Evolutionary conservation across 2,329 filamentous ascomycete genomes (phyloP).

Genomic region (Cytospora schulzeri): DNA sequence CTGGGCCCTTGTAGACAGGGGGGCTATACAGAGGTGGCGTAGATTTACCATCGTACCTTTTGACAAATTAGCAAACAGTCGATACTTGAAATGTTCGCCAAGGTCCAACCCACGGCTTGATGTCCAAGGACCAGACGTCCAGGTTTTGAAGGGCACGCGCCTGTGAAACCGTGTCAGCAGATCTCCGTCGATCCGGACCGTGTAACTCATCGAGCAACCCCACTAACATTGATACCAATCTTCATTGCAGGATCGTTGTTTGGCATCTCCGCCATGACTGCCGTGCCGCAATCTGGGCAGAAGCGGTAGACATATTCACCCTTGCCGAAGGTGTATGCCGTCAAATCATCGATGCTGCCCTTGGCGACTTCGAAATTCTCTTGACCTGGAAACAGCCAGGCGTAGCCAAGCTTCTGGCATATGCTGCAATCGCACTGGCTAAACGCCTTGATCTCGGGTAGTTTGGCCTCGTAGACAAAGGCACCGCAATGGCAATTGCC

Average conservation of each 20-base stretch:
- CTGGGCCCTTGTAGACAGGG: conserved; percentile 43
- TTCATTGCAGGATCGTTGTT: conserved; percentile 35
- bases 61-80: not conserved
- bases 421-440: conserved; percentile 69
- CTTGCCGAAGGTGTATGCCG: conserved; percentile 47
- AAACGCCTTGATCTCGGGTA: conserved; percentile 60
- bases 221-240: conserved; percentile 47
- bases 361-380: conserved; percentile 48
- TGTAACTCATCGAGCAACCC: not conserved
- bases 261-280: conserved; percentile 40
- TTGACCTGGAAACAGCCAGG: conserved; percentile 39
- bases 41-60: conserved; percentile 43
- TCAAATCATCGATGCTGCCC: conserved; percentile 45
- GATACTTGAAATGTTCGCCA: not conserved
- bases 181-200: not conserved
- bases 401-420: conserved; percentile 54
- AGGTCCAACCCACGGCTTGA: conserved; percentile 9
- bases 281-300: conserved; percentile 53
- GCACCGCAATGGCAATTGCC: conserved; percentile 61
- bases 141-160: conserved; percentile 23
- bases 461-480: conserved; percentile 52
- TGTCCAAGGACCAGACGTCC: conserved; percentile 13
- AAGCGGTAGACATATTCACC: conserved; percentile 48
- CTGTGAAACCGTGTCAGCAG: conserved; percentile 19
- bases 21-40: conserved; percentile 39